phyloP scores from a whole-genome alignment of 1,139 yeast species.

The Eremothecium sinecaudum region DNA sequence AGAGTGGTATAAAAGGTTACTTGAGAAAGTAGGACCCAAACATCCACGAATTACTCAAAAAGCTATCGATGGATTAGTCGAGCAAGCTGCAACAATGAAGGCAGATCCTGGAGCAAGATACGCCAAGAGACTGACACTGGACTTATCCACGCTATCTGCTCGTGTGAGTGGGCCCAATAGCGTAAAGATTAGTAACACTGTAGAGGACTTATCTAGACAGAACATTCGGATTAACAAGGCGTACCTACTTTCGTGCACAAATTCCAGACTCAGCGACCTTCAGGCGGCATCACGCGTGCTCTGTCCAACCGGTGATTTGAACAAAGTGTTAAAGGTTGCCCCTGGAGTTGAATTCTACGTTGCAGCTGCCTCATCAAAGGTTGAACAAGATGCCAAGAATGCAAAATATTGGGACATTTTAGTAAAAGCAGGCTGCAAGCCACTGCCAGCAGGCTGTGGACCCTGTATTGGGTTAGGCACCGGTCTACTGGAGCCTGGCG shows the following conservation, averaged over 20 bases:
- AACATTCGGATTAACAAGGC: slow-evolving; percentile 83
- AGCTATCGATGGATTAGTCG: slow-evolving; percentile 37
- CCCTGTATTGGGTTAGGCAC: slow-evolving; percentile 98
- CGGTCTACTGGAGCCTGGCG: slow-evolving; percentile 88
- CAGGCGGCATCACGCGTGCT: slow-evolving; percentile 83
- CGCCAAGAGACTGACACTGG: slow-evolving; percentile 79
- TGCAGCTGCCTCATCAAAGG: slow-evolving; percentile 93
- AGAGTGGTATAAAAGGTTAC: slow-evolving; percentile 66
- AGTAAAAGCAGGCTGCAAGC: slow-evolving; percentile 85
- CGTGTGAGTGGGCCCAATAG: slow-evolving; percentile 95
- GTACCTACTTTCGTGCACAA: slow-evolving; percentile 94
- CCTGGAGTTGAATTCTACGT: slow-evolving; percentile 88
- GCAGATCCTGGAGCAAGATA: slow-evolving; percentile 66
- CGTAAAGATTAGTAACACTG: slow-evolving; percentile 78
- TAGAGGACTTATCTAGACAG: slow-evolving; percentile 62
- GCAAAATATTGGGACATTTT: slow-evolving; percentile 87
- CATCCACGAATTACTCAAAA: slow-evolving; percentile 74
- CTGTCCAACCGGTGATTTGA: slow-evolving; percentile 25
- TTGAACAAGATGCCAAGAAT: slow-evolving; percentile 84
- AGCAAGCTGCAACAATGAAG: slow-evolving; percentile 31
- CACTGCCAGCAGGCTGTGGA: slow-evolving; percentile 98
- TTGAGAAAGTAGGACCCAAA: slow-evolving; percentile 57
- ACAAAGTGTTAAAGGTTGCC: slow-evolving; percentile 60
- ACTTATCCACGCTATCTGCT: slow-evolving; percentile 78
- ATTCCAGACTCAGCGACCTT: slow-evolving; percentile 85